phyloP scores from a whole-genome alignment of 2,329 filamentous ascomycete genomes.

The Aspergillus sp. region DNA sequence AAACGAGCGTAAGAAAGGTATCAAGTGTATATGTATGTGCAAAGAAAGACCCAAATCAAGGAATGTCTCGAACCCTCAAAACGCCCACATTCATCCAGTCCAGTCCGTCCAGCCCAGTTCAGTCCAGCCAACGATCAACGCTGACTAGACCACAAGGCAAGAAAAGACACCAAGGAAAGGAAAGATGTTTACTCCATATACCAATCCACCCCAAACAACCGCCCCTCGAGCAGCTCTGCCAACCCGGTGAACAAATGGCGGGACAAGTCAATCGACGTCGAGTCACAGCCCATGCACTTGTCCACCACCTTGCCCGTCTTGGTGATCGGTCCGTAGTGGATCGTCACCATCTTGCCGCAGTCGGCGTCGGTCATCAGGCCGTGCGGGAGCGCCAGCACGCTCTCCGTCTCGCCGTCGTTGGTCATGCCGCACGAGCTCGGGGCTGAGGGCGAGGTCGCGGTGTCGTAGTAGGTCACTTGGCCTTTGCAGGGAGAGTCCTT shows the following conservation, averaged over 20 bases:
- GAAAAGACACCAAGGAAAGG: slow-evolving; percentile 5
- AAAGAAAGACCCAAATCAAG: too few relatives aligned
- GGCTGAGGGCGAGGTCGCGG: slow-evolving; percentile 52
- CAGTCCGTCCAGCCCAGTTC: too few relatives aligned
- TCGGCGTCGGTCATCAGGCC: slow-evolving; percentile 60
- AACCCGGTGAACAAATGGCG: slow-evolving; percentile 49
- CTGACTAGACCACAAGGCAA: background rate
- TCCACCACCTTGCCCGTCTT: slow-evolving; percentile 56
- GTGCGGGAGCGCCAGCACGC: slow-evolving; percentile 62
- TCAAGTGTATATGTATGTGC: too few relatives aligned
- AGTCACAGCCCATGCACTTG: slow-evolving; percentile 64
- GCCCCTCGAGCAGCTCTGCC: slow-evolving; percentile 27
- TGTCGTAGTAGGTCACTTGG: slow-evolving; percentile 65
- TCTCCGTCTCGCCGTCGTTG: slow-evolving; percentile 48
- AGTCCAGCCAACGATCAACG: too few relatives aligned
- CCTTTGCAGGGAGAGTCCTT: slow-evolving; percentile 38
- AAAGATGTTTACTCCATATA: slow-evolving; percentile 29
- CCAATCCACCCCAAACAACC: slow-evolving; percentile 36
- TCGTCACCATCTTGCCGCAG: slow-evolving; percentile 61
- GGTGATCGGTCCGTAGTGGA: slow-evolving; percentile 53
- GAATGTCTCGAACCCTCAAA: too few relatives aligned
- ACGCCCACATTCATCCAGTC: too few relatives aligned
- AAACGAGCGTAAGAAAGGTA: too few relatives aligned
- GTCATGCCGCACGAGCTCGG: slow-evolving; percentile 52
- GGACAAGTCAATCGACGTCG: slow-evolving; percentile 53